phyloP scores from a whole-genome alignment of 148 eudicot genomes.

The Oxyria digyna region DNA sequence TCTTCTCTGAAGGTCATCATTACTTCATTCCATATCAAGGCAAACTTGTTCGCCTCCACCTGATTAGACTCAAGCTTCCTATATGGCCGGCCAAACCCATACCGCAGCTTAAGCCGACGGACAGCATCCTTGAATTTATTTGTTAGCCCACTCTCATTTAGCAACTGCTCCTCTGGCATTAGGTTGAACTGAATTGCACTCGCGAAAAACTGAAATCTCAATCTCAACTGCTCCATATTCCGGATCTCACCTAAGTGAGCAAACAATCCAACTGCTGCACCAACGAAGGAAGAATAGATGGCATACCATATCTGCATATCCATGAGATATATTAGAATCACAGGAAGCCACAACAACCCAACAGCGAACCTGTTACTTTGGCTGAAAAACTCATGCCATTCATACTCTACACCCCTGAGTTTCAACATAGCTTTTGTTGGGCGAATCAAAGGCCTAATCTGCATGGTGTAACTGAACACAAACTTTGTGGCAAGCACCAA shows the following conservation, averaged over 20 bases:
- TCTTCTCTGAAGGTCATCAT: constrained; percentile 77
- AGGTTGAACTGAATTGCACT: constrained; percentile 92
- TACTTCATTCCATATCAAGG: constrained; percentile 88
- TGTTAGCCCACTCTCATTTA: constrained; percentile 48
- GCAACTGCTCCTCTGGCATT: constrained; percentile 88
- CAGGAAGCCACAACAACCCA: constrained; percentile 85
- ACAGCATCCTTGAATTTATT: constrained; percentile 60
- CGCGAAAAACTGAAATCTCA: constrained; percentile 92
- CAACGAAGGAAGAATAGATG: constrained; percentile 74
- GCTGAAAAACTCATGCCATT: constrained; percentile 68
- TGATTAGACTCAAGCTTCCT: constrained; percentile 84
- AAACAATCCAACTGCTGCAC: constrained; percentile 75
- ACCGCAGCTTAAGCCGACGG: constrained; percentile 67
- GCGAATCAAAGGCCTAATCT: constrained; percentile 74
- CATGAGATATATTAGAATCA: constrained; percentile 71
- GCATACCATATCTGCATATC: constrained; percentile 94
- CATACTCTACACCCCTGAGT: constrained; percentile 33
- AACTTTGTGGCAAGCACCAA: constrained; percentile 77
- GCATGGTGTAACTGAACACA: constrained; percentile 62
- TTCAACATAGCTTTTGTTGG: constrained; percentile 44
- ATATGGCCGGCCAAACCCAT: constrained; percentile 77
- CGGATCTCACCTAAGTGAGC: constrained; percentile 88
- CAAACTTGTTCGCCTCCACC: constrained; percentile 86
- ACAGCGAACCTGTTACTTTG: constrained; percentile 70
- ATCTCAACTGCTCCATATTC: constrained; percentile 75